Conservation (phyloP, 2,329 filamentous ascomycete species). For the Fusarium mangiferae region DNA sequence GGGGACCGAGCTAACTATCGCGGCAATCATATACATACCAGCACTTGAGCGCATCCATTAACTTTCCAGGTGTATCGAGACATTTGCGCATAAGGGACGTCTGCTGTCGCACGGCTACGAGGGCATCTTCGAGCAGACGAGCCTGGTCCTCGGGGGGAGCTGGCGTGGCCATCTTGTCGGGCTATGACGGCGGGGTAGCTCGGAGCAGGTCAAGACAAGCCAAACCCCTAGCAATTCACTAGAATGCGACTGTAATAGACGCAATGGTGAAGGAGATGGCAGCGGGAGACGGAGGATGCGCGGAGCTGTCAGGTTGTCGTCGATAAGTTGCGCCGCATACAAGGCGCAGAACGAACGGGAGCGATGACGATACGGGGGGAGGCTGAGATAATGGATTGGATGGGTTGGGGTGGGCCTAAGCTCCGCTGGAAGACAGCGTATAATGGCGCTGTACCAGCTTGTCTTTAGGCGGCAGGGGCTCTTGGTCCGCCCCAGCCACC, state of each 20-base stretch:
- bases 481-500: slow-evolving; percentile 11
- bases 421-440: slow-evolving; percentile 31
- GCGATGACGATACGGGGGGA: slow-evolving; percentile 47
- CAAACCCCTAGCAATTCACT: slow-evolving; percentile 41
- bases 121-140: slow-evolving; percentile 95
- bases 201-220: slow-evolving; percentile 33
- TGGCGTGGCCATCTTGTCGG: slow-evolving; percentile 60
- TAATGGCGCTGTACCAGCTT: slow-evolving; percentile 37
- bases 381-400: slow-evolving; percentile 46
- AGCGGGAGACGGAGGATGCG: slow-evolving; percentile 19
- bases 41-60: slow-evolving; percentile 99
- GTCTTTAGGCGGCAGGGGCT: slow-evolving; percentile 37
- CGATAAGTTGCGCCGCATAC: slow-evolving; percentile 41
- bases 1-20: slow-evolving; percentile 6
- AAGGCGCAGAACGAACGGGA: slow-evolving; percentile 38
- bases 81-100: slow-evolving; percentile 97
- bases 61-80: slow-evolving; percentile 94
- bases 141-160: slow-evolving; percentile 82
- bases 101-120: slow-evolving; percentile 96
- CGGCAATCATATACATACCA: slow-evolving; percentile 71
- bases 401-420: slow-evolving; percentile 39
- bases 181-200: slow-evolving; percentile 49
- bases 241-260: slow-evolving; percentile 34
- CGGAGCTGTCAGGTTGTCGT: slow-evolving; percentile 35
- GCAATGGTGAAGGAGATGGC: slow-evolving; percentile 31